Percentiles rank a stretch among this genome's conserved stretches.
Conservation (phyloP, 2,329 filamentous ascomycete species). For the Penicillium sp. region DNA sequence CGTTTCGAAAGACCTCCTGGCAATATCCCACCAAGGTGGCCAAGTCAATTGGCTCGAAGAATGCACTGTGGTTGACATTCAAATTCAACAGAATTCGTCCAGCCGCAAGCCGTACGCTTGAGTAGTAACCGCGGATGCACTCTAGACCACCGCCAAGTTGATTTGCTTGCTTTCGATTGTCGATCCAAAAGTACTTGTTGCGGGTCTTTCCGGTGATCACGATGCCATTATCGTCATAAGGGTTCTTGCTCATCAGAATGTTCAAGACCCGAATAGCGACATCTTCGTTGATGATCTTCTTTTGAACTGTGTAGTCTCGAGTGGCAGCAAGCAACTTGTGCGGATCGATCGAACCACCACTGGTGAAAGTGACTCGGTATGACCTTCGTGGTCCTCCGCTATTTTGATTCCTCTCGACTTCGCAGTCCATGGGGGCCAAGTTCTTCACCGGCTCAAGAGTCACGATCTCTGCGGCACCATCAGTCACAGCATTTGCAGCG, state of each 20-base stretch:
- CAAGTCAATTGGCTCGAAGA: slow-evolving; percentile 7
- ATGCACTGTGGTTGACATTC: slow-evolving; percentile 19
- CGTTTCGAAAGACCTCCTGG: not conserved
- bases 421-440: no score
- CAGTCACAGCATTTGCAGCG: slow-evolving; percentile 6
- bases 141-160: slow-evolving; percentile 12
- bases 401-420: no score
- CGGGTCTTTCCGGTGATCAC: slow-evolving; percentile 12
- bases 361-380: no score
- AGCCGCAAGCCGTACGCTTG: slow-evolving; percentile 16
- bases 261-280: slow-evolving; percentile 12
- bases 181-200: slow-evolving; percentile 18
- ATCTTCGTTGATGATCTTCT: not conserved
- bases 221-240: slow-evolving; percentile 3
- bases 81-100: slow-evolving; percentile 16
- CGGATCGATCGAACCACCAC: no score
- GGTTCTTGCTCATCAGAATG: slow-evolving; percentile 14
- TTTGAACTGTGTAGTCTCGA: no score
- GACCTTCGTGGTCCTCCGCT: no score
- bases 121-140: slow-evolving; percentile 17
- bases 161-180: slow-evolving; percentile 3
- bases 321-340: no score
- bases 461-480: slow-evolving; percentile 13
- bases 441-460: not conserved
- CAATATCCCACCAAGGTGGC: not conserved